A percentile compares a stretch with the other conserved stretches of the same genome.
Conservation (phyloP, 345 rosid genomes). For the Cardiospermum halicacabum region DNA sequence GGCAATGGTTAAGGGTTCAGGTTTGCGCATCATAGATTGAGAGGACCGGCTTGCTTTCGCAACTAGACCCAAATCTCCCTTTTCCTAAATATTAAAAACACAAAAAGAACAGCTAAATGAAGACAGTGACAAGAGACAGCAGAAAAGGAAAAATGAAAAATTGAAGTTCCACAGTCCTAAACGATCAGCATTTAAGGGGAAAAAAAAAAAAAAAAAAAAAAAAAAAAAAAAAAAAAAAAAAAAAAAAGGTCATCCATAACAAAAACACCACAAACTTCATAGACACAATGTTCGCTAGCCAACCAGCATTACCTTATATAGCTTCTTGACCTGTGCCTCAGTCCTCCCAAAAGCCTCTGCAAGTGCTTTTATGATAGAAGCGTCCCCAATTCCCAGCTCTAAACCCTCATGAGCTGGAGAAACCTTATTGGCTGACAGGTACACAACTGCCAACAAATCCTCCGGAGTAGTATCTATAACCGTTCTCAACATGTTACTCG, state of each 20-base stretch:
- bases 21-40: conserved; percentile 88
- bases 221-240: no score
- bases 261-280: not conserved
- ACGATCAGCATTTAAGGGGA: not conserved
- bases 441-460: conserved; percentile 67
- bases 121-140: not conserved
- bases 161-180: not conserved
- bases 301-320: conserved; percentile 43
- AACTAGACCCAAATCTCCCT: conserved; percentile 93
- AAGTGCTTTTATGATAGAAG: conserved; percentile 69
- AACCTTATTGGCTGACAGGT: conserved; percentile 66
- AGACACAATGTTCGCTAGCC: no score
- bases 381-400: conserved; percentile 88
- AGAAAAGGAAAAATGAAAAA: no score
- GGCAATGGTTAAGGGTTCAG: conserved; percentile 68
- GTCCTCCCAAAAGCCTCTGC: conserved; percentile 88
- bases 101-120: not conserved
- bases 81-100: conserved; percentile 37
- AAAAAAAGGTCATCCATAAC: not conserved
- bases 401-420: conserved; percentile 94
- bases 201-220: no score
- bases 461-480: conserved; percentile 73
- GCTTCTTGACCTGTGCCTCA: conserved; percentile 61
- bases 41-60: conserved; percentile 92
- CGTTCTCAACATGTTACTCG: conserved; percentile 77